Percentiles rank a stretch among this genome's conserved stretches.
Evolutionary conservation across 352 stramenopile genomes (phyloP).

Genomic region (Blastocystis sp.): DNA sequence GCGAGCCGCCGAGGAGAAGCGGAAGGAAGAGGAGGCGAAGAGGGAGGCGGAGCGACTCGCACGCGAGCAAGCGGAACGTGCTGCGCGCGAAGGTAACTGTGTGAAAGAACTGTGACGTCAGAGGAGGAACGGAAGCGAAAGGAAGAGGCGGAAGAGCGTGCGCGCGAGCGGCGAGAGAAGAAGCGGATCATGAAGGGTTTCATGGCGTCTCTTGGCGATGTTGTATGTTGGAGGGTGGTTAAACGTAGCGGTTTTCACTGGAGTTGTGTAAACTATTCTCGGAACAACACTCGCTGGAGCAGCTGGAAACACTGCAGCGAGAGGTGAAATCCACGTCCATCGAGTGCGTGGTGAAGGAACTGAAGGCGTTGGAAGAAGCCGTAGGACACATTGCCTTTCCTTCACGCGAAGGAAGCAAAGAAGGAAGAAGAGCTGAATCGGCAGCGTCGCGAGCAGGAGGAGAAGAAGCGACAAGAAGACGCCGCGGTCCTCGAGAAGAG

Average conservation of each 20-base stretch:
- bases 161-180: conserved; percentile 28
- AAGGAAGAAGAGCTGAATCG: background rate
- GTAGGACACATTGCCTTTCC: no score
- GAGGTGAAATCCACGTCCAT: background rate
- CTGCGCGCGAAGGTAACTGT: background rate
- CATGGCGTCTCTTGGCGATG: background rate
- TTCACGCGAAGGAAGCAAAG: background rate
- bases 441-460: background rate
- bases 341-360: background rate
- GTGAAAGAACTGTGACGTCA: background rate
- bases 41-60: conserved; percentile 58
- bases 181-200: conserved; percentile 29
- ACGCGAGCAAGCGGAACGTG: conserved; percentile 14
- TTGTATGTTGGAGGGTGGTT: background rate
- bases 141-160: background rate
- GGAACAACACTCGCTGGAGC: background rate
- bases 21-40: conserved; percentile 61
- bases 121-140: conserved; percentile 35
- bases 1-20: conserved; percentile 66
- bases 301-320: background rate
- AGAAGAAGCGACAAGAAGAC: conserved; percentile 7
- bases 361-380: background rate
- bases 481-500: background rate
- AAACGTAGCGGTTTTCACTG: background rate
- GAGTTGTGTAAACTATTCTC: background rate